Base-by-base conservation (phyloP, 2,329 filamentous ascomycete genomes). In the Parastagonospora avenae region DNA sequence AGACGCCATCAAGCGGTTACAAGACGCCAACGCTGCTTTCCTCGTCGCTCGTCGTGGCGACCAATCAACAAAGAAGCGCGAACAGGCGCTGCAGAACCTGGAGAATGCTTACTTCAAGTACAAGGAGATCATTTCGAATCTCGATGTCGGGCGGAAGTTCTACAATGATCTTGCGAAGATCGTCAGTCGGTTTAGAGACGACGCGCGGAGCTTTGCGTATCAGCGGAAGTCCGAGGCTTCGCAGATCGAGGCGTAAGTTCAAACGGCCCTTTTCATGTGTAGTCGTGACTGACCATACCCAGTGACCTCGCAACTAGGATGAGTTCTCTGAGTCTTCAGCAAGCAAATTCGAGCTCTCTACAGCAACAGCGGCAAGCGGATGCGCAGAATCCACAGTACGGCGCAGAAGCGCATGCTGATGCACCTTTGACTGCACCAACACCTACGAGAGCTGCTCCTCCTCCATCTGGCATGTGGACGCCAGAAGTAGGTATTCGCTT, bases 121-220 rank as follows among this genome's bases (percentile, higher is more conserved):
- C 79, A 96, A 96, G 76, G 93, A 99, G 72, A 91, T 97, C 49
- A 86, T 96, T 50, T 90, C 85, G 59, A 96, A 97, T 68, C 81
- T 97, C 2, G 93, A 97, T 59, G 90, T 89, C 0, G 94, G 91
- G 0, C 82, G 93, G 46, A 97, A 94, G 71, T 99, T 99, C 71
- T 99, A 97, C 78, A 99, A 99, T 62, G 92, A 97, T 67, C 81
- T 99, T 4, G 90, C 89, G 40, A 90, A 89, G 74, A 92, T 97
- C 55, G 90, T 96, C 1, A 88, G 86, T 32, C 82, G 87, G 8
- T 97, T 97, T 71, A 82, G 92, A 14, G 93, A 97, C 60, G 89
- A 90, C 31, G 87, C 86, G 50, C 84, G 84, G 59, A 83, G 82
- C 1, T 97, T 95, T 80, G 89, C 89, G 0, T 88, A 92, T 27